Evolutionary conservation across 306 rosid genomes (phyloP).

Genomic region (Betula pendula): DNA sequence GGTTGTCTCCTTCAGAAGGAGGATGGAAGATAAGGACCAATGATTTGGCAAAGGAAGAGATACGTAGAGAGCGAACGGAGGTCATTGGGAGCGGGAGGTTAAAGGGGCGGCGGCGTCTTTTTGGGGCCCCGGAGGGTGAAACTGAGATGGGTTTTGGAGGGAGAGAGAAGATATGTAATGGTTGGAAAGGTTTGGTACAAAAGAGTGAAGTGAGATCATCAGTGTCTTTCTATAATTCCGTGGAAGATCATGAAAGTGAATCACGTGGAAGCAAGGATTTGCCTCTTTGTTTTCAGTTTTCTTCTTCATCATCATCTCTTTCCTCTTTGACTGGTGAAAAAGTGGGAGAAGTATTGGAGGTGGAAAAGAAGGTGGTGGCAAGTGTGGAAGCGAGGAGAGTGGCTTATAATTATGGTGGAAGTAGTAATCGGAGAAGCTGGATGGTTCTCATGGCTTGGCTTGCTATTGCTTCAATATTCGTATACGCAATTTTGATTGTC

Average conservation of each 20-base stretch:
- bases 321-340: slow-evolving; percentile 8
- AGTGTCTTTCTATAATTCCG: slow-evolving; percentile 20
- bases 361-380: neutral
- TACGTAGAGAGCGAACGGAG: slow-evolving; percentile 37
- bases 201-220: slow-evolving; percentile 44
- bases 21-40: slow-evolving; percentile 26
- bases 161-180: neutral
- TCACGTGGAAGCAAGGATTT: slow-evolving; percentile 25
- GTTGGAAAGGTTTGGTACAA: slow-evolving; percentile 14
- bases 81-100: slow-evolving; percentile 45
- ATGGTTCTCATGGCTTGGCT: slow-evolving; percentile 18
- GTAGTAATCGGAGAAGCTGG: slow-evolving; percentile 21
- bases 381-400: neutral
- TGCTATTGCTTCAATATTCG: slow-evolving; percentile 29
- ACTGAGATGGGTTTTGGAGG: neutral
- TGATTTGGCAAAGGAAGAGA: slow-evolving; percentile 37
- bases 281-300: slow-evolving; percentile 4
- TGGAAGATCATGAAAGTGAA: slow-evolving; percentile 4
- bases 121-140: slow-evolving; percentile 21
- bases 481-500: slow-evolving; percentile 32
- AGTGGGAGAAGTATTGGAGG: neutral
- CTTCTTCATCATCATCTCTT: slow-evolving; percentile 30
- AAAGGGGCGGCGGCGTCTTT: slow-evolving; percentile 53
- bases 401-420: neutral
- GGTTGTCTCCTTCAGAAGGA: slow-evolving; percentile 13